Evolutionary conservation across 129 eudicot species (phyloP).

Genomic region (Kitagawia praeruptora): DNA sequence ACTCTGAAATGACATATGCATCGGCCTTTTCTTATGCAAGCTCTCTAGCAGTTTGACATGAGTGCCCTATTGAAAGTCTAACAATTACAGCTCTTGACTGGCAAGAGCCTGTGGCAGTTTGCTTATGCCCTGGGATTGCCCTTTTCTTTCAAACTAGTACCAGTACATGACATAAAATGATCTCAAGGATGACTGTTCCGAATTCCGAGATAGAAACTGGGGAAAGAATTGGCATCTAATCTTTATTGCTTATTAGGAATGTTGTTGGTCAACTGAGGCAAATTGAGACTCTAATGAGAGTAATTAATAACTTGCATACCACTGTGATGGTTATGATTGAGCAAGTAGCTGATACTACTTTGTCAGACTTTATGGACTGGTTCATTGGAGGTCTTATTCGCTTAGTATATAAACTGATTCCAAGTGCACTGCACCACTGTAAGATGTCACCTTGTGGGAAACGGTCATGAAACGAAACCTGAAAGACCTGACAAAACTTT

Average conservation of each 20-base stretch:
- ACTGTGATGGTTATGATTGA: not conserved
- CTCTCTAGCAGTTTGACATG: constrained; percentile 14
- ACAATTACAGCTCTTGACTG: constrained; percentile 27
- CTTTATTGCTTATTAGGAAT: not conserved
- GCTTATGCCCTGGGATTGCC: constrained; percentile 24
- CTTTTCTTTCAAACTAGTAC: constrained; percentile 23
- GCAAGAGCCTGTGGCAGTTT: constrained; percentile 27
- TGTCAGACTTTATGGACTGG: constrained; percentile 6
- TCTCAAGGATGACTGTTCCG: constrained; percentile 21
- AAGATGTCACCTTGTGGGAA: not conserved
- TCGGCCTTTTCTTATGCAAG: constrained; percentile 17
- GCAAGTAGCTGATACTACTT: not conserved
- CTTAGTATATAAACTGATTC: not conserved
- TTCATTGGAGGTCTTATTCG: constrained; percentile 13
- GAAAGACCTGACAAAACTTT: not conserved
- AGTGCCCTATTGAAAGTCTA: constrained; percentile 7
- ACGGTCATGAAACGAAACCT: not conserved
- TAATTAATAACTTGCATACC: not conserved
- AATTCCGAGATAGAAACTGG: constrained; percentile 23
- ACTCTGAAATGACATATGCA: constrained; percentile 15
- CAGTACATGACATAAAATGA: constrained; percentile 25
- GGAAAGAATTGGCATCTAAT: constrained; percentile 8
- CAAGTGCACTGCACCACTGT: not conserved
- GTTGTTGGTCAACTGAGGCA: not conserved
- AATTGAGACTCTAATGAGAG: not conserved